These are phyloP conservation scores for Phytophthora constricta DNA, from an alignment of 352 stramenopile species.

Conservation along the genomic window DNA sequence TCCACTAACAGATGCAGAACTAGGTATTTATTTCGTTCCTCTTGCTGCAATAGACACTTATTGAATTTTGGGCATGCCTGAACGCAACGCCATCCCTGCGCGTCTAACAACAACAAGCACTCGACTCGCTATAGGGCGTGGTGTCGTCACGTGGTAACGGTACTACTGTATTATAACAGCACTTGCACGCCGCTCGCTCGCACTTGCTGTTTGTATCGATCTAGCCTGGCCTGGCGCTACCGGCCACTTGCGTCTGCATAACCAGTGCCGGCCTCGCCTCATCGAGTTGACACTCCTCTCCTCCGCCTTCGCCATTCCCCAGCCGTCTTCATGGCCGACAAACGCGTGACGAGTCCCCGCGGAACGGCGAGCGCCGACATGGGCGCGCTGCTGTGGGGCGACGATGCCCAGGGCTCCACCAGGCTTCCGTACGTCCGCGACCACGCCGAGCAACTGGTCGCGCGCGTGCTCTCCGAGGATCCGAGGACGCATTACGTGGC, in stretches of 20 bases:
- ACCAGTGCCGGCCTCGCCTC: no score
- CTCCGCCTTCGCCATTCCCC: background rate
- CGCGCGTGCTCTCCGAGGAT: conserved; percentile 54
- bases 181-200: background rate
- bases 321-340: background rate
- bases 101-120: background rate
- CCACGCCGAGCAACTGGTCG: conserved; percentile 56
- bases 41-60: background rate
- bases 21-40: no score
- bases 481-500: conserved; percentile 57
- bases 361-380: conserved; percentile 32
- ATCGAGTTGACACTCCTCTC: background rate
- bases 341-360: background rate
- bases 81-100: no score
- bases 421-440: conserved; percentile 63
- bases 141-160: background rate
- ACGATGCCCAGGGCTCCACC: conserved; percentile 40
- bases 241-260: background rate
- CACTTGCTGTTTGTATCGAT: background rate
- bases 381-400: conserved; percentile 51
- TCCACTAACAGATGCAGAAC: no score
- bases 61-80: no score
- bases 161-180: no score
- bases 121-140: no score
- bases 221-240: background rate